Conservation (phyloP, 75 land plant species). For the Gnetum montanum region DNA sequence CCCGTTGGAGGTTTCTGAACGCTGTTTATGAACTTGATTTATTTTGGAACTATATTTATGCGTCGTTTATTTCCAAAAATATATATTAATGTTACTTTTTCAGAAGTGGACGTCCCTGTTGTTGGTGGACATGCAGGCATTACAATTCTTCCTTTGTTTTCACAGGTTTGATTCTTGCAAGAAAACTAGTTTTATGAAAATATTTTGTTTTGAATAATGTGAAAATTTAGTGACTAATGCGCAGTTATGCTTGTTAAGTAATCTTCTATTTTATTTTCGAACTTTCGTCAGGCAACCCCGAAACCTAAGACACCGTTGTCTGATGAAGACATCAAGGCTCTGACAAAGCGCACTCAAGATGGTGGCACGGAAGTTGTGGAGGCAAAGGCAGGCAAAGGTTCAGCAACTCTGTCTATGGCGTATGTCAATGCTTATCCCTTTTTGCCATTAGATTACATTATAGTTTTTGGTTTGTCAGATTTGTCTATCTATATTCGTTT, state of each 20-base stretch:
- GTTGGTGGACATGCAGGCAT: slow-evolving; percentile 98
- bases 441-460: too few species aligned
- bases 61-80: too few species aligned
- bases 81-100: slow-evolving; percentile 9
- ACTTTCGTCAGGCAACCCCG: too few species aligned
- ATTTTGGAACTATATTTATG: too few species aligned
- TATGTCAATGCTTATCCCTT: slow-evolving; percentile 55
- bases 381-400: slow-evolving; percentile 99
- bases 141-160: slow-evolving; percentile 92
- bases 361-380: slow-evolving; percentile 98
- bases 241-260: too few species aligned
- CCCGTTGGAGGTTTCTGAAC: slow-evolving; percentile 49
- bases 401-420: slow-evolving; percentile 99
- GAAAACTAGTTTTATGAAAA: too few species aligned
- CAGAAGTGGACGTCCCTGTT: slow-evolving; percentile 96
- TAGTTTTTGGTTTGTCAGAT: too few species aligned
- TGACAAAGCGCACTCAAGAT: slow-evolving; percentile 96
- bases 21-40: neutral
- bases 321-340: slow-evolving; percentile 65
- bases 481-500: too few species aligned
- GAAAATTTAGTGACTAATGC: too few species aligned
- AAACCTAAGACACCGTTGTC: slow-evolving; percentile 31
- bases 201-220: too few species aligned
- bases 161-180: slow-evolving; percentile 45
- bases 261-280: too few species aligned